Evolutionary conservation across 2,329 filamentous ascomycete species (phyloP), one percentile per base, ranked within the genome.

Genomic region (Arthrobotrys conoides): DNA sequence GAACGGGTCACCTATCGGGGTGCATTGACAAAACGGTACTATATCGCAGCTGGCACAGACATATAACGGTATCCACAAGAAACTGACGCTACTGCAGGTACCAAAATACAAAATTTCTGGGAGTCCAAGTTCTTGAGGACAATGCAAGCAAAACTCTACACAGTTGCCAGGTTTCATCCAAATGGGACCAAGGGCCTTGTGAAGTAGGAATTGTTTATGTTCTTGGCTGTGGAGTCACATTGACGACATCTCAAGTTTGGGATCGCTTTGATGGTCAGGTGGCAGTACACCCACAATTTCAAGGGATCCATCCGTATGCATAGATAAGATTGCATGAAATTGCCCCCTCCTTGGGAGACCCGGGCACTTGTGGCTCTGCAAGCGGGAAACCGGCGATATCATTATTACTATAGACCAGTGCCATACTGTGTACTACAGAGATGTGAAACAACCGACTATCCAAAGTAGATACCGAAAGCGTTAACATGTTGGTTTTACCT

Each of bases 21-120:
- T 9, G 20, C 8, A 61, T 18, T 41, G 18, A 10, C 33, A 22
- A 65, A 49, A 49, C 24, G 16, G 16, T 24, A 48, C 16, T 18
- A 49, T 49, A 49, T 49, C 22, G 12, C 24, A 64, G 14, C 33
- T n/a, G 22, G 27, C 44, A 55, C 38, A n/a, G n/a, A n/a, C n/a
- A 53, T 41, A 71, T 44, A 46, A 27, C 30, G 48, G 46, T 73
- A 49, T 24, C 36, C 59, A 72, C 59, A 36, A 73, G n/a, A 61
- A 9, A 41, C 41, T 18, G 18, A 57, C 66, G 61, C 72, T 76
- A 76, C 72, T 76, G 72, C 72, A 76, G 72, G 72, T 76, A 76
- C 72, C 66, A 22, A 20, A 66, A 27, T 24, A 22, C 53, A 41
- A 59, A 61, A 33, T 20, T 44, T 53, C 44, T 63, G 9, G 67